Evolutionary conservation across 2,329 filamentous ascomycete species (phyloP).

Genomic region (Alternaria longipes): DNA sequence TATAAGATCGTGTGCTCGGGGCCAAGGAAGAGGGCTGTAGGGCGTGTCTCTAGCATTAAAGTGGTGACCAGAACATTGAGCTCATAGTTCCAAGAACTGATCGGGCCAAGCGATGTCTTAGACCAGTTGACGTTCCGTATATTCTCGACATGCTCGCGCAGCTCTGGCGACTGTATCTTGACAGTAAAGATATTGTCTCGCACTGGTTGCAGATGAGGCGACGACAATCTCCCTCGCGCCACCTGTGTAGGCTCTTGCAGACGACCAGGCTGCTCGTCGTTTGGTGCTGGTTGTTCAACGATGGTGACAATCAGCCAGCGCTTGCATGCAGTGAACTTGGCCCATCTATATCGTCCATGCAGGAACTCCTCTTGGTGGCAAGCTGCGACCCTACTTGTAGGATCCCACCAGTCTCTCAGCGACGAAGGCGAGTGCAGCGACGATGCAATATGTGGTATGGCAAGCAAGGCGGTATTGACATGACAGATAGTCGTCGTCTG

Average conservation of each 20-base stretch:
- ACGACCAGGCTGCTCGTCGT: neutral
- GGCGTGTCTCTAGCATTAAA: constrained; percentile 25
- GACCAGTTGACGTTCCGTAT: constrained; percentile 20
- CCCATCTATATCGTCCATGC: constrained; percentile 21
- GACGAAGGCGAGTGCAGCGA: constrained; percentile 15
- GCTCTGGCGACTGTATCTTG: constrained; percentile 19
- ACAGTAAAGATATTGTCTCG: constrained; percentile 22
- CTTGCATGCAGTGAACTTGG: constrained; percentile 14
- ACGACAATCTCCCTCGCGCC: neutral
- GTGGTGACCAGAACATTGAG: constrained; percentile 18
- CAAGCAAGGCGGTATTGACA: constrained; percentile 21
- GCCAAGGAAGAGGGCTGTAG: constrained; percentile 24
- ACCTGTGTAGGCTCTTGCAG: constrained; percentile 3
- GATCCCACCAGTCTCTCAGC: constrained; percentile 27
- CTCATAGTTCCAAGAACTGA: constrained; percentile 21
- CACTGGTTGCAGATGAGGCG: constrained; percentile 1
- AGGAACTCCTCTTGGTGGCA: constrained; percentile 15
- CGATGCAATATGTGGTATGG: constrained; percentile 10
- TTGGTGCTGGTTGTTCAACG: neutral
- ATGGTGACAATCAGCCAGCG: constrained; percentile 20
- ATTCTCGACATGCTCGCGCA: constrained; percentile 18
- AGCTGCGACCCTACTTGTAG: constrained; percentile 12
- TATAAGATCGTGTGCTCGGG: constrained; percentile 23
- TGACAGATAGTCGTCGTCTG: constrained; percentile 11
- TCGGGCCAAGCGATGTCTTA: constrained; percentile 20